A percentile compares a stretch with the other conserved stretches of the same genome.
Evolutionary conservation across 2,329 filamentous ascomycete species (phyloP).

Genomic region (Tolypocladium sp.): DNA sequence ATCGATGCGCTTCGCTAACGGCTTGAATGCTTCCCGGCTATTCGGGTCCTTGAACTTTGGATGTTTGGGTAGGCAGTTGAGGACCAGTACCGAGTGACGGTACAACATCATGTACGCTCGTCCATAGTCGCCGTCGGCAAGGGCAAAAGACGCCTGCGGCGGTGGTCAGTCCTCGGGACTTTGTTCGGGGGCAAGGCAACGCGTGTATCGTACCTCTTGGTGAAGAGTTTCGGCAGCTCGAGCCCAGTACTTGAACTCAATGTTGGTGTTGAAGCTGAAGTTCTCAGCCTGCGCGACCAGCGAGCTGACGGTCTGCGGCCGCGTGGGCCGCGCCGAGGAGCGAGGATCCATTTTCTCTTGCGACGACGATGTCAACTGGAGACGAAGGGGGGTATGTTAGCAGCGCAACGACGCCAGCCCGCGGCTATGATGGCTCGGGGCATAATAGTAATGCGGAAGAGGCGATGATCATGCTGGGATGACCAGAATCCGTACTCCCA

Average conservation of each 20-base stretch:
- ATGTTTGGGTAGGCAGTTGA: slow-evolving; percentile 66
- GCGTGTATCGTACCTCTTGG: slow-evolving; percentile 57
- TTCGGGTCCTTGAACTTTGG: slow-evolving; percentile 63
- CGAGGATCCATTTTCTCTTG: slow-evolving; percentile 16
- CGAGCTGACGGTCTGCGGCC: slow-evolving; percentile 64
- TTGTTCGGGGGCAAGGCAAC: neutral
- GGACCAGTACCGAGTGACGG: slow-evolving; percentile 76
- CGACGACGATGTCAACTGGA: neutral
- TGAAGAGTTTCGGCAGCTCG: slow-evolving; percentile 70
- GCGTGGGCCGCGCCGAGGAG: slow-evolving; percentile 24
- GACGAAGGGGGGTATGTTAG: neutral
- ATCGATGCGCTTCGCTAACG: slow-evolving; percentile 38
- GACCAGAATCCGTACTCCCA: slow-evolving; percentile 2
- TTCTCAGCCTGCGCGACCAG: slow-evolving; percentile 66
- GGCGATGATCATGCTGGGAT: slow-evolving; percentile 4
- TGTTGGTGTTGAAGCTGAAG: slow-evolving; percentile 71
- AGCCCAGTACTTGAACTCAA: slow-evolving; percentile 74
- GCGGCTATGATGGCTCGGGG: slow-evolving; percentile 1
- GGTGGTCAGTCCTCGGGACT: neutral
- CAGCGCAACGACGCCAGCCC: slow-evolving; percentile 1
- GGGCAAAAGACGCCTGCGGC: slow-evolving; percentile 68
- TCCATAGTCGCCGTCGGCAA: slow-evolving; percentile 75
- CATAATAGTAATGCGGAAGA: neutral
- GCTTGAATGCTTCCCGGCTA: slow-evolving; percentile 52
- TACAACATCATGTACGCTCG: slow-evolving; percentile 89